A percentile compares a stretch with the other conserved stretches of the same genome.
These are phyloP conservation scores for Wilhelminamyces savonicus DNA, from an alignment of 805 yeast species.

Conservation along the genomic window DNA sequence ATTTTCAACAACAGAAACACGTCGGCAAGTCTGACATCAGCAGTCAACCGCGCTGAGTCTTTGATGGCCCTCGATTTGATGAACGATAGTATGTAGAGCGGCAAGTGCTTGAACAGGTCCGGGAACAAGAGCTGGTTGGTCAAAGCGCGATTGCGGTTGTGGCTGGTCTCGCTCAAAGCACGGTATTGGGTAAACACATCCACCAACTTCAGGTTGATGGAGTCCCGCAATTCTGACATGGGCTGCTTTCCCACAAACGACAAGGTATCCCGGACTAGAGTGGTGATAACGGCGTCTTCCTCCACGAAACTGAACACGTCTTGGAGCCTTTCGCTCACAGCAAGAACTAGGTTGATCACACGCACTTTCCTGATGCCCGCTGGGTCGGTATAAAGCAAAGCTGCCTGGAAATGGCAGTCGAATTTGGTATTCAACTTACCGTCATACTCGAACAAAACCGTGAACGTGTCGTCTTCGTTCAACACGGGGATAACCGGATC, in stretches of 20 bases:
- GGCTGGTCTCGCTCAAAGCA: constrained; percentile 40
- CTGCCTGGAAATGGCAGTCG: constrained; percentile 89
- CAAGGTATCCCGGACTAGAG: constrained; percentile 34
- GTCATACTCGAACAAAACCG: constrained; percentile 71
- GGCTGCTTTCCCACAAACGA: constrained; percentile 36
- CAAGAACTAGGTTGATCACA: constrained; percentile 76
- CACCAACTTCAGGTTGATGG: constrained; percentile 33
- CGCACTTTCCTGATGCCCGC: constrained; percentile 79
- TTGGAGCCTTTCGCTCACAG: constrained; percentile 66
- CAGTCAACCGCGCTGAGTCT: constrained; percentile 39
- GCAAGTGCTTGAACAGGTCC: constrained; percentile 65
- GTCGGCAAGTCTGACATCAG: constrained; percentile 62
- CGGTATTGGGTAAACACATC: constrained; percentile 45
- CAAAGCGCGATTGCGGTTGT: constrained; percentile 26
- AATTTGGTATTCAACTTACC: constrained; percentile 61
- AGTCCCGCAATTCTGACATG: constrained; percentile 30
- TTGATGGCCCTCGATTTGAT: constrained; percentile 62
- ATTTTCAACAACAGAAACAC: constrained; percentile 45
- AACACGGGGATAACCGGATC: constrained; percentile 73
- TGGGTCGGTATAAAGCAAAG: constrained; percentile 73
- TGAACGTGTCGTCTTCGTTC: constrained; percentile 55
- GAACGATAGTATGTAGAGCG: constrained; percentile 62
- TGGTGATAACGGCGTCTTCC: constrained; percentile 41
- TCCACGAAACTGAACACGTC: constrained; percentile 78
- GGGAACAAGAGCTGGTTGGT: constrained; percentile 73